Base-by-base conservation (phyloP, 352 stramenopile genomes). In the Pythium inflatum region DNA sequence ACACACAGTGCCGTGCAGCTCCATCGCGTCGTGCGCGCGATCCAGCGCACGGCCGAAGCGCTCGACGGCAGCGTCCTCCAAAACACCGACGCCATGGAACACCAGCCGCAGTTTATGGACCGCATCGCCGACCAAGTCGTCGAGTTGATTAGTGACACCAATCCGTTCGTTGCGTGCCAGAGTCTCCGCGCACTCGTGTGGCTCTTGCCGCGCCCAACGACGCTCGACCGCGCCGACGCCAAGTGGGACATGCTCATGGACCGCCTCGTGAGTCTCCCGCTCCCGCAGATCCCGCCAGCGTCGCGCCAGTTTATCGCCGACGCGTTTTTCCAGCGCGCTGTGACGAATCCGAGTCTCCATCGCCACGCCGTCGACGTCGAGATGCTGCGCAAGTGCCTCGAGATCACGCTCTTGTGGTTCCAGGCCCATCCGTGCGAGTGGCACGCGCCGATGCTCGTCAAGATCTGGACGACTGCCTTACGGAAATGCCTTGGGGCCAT, bases 131-230 rank as follows among this genome's bases (percentile, higher is more conserved):
- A 85, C 45, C 68, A 68, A n/a, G 75, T 91, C 36, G 71, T 76
- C 9, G 67, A 74, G 48, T 62, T 88, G 33, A 63, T 79, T 0
- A 38, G 75, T 9, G 75, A 90, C 51, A 45, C 22, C 51, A 91
- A 90, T 55, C 66, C 71, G 5, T 90, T 91, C 61, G 67, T 92
- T 5, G 75, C 78, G 1, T 81, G 76, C 56, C 81, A 92, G 53
- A 84, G 77, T 51, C 74, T 94, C 25, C 72, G 81, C 22, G 85
- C 83, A 1, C 81, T 90, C 43, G 82, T 94, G 22, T 94, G 87
- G 87, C 70, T 94, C 31, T 66, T 94, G 11, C 83, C 83, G 1
- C 83, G 86, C 33, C 55, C 40, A 28, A 27, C 54, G 4, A 62
- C 59, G 14, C 22, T 18, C 2, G 68, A 48, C 9, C 54, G 56